These are phyloP conservation scores for Aspergillus arachidicola DNA, from an alignment of 2,329 filamentous ascomycete genomes.

Conservation along the genomic window DNA sequence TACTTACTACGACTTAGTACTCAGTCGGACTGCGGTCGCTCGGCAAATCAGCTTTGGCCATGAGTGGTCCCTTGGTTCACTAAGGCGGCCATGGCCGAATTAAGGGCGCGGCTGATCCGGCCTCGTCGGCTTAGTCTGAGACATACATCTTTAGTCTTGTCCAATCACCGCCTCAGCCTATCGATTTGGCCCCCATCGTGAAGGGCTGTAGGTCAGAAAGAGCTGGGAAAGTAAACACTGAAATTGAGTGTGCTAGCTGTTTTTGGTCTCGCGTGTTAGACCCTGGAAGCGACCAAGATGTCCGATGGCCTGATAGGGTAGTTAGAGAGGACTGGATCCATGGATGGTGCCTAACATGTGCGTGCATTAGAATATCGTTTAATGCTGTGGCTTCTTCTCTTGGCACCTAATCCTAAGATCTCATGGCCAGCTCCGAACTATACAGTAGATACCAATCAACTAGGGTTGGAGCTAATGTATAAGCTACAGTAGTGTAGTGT, in stretches of 20 bases:
- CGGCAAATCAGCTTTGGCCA: not conserved
- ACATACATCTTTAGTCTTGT: conserved; percentile 6
- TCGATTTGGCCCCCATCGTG: conserved; percentile 3
- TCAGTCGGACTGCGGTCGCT: not conserved
- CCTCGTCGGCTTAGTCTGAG: conserved; percentile 13
- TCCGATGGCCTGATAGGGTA: not conserved
- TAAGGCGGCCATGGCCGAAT: conserved; percentile 8
- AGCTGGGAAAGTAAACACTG: not conserved
- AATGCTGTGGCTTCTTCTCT: not conserved
- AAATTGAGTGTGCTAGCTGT: not conserved
- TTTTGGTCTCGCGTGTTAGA: not conserved
- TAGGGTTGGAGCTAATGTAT: conserved; percentile 4
- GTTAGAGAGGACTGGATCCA: not conserved
- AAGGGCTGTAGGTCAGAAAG: not conserved
- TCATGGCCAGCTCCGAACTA: not conserved
- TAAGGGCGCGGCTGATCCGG: conserved; percentile 17
- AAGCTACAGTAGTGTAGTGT: conserved; percentile 6
- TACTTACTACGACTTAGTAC: not conserved
- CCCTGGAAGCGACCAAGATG: not conserved
- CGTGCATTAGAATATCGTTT: not conserved
- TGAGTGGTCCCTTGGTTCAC: not conserved
- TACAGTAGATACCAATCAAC: not conserved
- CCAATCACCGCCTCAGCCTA: not conserved
- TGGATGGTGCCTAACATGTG: not conserved
- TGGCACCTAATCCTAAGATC: not conserved